phyloP scores from a whole-genome alignment of 1,284 basidiomycete species.

The Melanopsichium pennsylvanicum region DNA sequence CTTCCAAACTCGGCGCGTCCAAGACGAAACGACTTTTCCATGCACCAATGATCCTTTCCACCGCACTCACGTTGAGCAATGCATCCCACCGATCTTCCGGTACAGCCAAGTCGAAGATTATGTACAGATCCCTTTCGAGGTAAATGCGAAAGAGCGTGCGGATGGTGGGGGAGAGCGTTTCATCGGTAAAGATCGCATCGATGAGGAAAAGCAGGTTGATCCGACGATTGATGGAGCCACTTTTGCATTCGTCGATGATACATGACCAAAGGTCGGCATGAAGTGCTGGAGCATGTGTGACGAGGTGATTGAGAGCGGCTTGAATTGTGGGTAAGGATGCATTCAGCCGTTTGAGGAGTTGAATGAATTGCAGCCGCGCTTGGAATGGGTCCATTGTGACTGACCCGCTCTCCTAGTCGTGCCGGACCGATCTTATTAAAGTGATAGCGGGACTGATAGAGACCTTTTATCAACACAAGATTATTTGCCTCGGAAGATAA shows the following conservation, averaged over 20 bases:
- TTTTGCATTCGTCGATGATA: slow-evolving; percentile 84
- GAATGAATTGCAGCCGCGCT: slow-evolving; percentile 62
- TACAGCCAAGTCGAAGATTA: slow-evolving; percentile 28
- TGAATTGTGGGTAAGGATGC: slow-evolving; percentile 83
- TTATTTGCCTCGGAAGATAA: too few species aligned
- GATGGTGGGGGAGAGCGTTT: slow-evolving; percentile 22
- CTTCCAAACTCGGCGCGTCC: slow-evolving; percentile 1
- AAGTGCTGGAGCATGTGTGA: slow-evolving; percentile 82
- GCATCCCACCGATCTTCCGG: slow-evolving; percentile 38
- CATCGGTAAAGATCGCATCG: slow-evolving; percentile 73
- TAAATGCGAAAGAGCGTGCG: slow-evolving; percentile 10
- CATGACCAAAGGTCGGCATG: slow-evolving; percentile 91
- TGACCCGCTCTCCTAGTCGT: too few species aligned
- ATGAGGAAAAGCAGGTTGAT: slow-evolving; percentile 93
- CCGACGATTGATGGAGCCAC: slow-evolving; percentile 82
- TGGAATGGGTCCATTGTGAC: slow-evolving; percentile 57
- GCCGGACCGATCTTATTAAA: too few species aligned
- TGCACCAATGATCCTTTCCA: slow-evolving; percentile 16
- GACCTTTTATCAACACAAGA: too few species aligned
- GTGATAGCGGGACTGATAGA: too few species aligned
- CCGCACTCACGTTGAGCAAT: slow-evolving; percentile 28
- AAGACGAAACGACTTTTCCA: slow-evolving; percentile 28
- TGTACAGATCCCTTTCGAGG: slow-evolving; percentile 29
- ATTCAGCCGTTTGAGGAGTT: slow-evolving; percentile 57
- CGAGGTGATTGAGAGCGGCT: slow-evolving; percentile 83